Evolutionary conservation across 2,329 filamentous ascomycete species (phyloP).

Genomic region (Pyricularia pennisetigena): DNA sequence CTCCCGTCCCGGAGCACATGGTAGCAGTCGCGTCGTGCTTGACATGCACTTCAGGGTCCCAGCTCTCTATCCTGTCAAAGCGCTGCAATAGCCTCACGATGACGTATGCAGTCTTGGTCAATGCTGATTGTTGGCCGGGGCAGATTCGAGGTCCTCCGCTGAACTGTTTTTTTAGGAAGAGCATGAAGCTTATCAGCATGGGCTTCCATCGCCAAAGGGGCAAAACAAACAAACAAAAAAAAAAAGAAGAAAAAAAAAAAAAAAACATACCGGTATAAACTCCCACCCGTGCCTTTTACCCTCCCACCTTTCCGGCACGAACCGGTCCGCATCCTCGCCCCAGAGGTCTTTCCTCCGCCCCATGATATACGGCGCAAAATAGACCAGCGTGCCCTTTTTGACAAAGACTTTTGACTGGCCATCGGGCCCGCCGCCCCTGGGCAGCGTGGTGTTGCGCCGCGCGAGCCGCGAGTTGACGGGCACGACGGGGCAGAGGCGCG

Average conservation of each 20-base stretch:
- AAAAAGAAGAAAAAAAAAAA: background rate
- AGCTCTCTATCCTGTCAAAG: background rate
- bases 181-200: background rate
- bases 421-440: constrained; percentile 33
- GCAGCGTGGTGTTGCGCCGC: constrained; percentile 27
- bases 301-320: constrained; percentile 8
- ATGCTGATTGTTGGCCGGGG: constrained; percentile 2
- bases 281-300: background rate
- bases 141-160: constrained; percentile 7
- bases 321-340: constrained; percentile 7
- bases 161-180: background rate
- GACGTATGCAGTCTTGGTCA: constrained; percentile 3
- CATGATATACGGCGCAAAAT: constrained; percentile 25
- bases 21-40: background rate
- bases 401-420: constrained; percentile 32
- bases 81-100: constrained; percentile 1
- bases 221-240: too few relatives aligned
- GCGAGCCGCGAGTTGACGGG: constrained; percentile 10
- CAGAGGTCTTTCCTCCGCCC: constrained; percentile 13
- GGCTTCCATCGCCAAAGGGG: background rate
- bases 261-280: background rate
- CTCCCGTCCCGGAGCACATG: background rate
- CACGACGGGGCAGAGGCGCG: constrained; percentile 13
- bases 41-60: background rate
- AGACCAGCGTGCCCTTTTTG: constrained; percentile 26